These are phyloP conservation scores for Epicoccum sorghinum DNA, from an alignment of 2,329 filamentous ascomycete species.

Conservation along the genomic window DNA sequence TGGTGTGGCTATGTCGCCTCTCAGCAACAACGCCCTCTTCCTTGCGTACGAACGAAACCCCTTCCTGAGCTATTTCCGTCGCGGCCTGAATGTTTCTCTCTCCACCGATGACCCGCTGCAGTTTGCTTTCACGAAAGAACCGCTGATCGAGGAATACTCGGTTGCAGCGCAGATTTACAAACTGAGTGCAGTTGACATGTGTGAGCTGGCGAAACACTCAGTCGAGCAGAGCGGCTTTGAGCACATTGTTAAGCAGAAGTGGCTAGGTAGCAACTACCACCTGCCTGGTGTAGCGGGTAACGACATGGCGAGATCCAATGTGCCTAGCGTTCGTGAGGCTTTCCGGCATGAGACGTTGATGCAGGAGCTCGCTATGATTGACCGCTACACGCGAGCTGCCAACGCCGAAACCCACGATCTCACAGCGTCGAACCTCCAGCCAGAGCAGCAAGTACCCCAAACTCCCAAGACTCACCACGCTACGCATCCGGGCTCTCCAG, in stretches of 20 bases:
- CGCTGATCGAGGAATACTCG: constrained; percentile 96
- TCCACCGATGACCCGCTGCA: constrained; percentile 97
- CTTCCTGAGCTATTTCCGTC: constrained; percentile 92
- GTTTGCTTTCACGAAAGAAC: constrained; percentile 98
- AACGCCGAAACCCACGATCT: constrained; percentile 39
- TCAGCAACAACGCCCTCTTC: constrained; percentile 97
- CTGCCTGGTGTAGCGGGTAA: constrained; percentile 84
- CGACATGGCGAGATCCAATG: constrained; percentile 93
- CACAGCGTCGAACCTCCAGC: constrained; percentile 45
- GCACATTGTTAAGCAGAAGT: constrained; percentile 83
- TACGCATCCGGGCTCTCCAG: constrained; percentile 46
- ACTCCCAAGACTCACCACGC: constrained; percentile 39
- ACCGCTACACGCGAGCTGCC: constrained; percentile 51
- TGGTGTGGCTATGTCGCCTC: constrained; percentile 97
- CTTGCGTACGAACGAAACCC: constrained; percentile 96
- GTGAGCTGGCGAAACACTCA: constrained; percentile 94
- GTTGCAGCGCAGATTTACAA: constrained; percentile 99
- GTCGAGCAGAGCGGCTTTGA: constrained; percentile 96
- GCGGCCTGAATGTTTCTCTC: constrained; percentile 91
- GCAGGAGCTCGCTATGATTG: constrained; percentile 79
- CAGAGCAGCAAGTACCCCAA: constrained; percentile 27
- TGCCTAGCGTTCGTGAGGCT: constrained; percentile 88
- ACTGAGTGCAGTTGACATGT: constrained; percentile 96
- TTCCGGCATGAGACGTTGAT: constrained; percentile 86
- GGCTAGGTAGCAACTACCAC: constrained; percentile 81